Evolutionary conservation across 2,329 filamentous ascomycete genomes (phyloP), one percentile per base, ranked within the genome.

Genomic region (Emergomyces africanus): DNA sequence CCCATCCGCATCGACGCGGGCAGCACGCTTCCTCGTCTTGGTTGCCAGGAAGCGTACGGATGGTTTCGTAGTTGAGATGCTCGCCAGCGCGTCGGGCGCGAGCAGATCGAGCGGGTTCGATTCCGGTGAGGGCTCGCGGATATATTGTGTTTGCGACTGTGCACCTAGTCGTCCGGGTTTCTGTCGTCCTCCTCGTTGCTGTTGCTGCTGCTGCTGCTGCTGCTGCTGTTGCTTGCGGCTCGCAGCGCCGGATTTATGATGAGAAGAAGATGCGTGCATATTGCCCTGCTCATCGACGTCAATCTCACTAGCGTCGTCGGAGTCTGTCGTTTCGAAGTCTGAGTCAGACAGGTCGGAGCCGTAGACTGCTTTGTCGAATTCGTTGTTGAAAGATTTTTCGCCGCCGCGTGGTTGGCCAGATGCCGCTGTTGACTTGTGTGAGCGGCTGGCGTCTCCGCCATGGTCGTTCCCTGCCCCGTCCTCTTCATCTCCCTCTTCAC

Each of bases 321-420:
- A 83, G 60, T 84, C 82, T 37, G 85, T 83, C 0, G 82, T 84
- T 23, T 84, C 82, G 4, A 81, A 83, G 48, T 76, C 77, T 1
- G 72, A 72, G 57, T 78, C 78, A 14, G 78, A 79, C 51, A 84
- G 71, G 54, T 79, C 86, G 65, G 84, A 89, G 70, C 90, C 91
- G 70, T 96, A 96, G 39, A 99, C 83, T n/a, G 92, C 91, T 73
- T 95, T 88, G 71, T 97, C 92, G 72, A 94, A 96, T 69, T 95
- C 92, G 74, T 88, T 95, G 73, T 91, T 90, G 70, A 95, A 96
- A 12, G 67, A 63, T 46, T 68, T 68, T 57, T 61, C 61, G 41
- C 66, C 63, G 62, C 66, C 39, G 62, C 84, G 83, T 67, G 82
- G 77, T 70, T 81, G 80, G 59, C 15, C 14, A 5, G 53, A 10